Conservation (phyloP, 192 early-diverging fungal species). For the Backusella liffmaniae region DNA sequence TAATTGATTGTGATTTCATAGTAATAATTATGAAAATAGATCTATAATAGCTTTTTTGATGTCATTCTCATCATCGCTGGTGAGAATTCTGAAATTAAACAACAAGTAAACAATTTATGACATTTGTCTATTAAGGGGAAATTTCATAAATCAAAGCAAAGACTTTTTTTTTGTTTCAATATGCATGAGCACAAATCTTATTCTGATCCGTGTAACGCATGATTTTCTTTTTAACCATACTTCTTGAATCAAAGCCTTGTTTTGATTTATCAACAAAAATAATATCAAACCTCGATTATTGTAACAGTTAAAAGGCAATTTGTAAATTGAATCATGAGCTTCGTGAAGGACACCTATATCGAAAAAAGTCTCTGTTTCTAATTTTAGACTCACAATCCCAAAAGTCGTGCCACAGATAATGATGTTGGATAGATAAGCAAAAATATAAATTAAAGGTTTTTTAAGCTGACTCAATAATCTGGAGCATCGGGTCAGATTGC, state of each 20-base stretch:
- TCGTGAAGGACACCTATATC: too few species aligned
- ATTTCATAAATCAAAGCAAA: neutral
- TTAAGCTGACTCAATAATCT: neutral
- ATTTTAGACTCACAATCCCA: neutral
- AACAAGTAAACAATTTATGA: neutral
- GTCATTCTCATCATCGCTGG: neutral
- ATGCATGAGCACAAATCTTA: neutral
- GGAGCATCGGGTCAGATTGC: neutral
- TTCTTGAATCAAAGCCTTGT: neutral
- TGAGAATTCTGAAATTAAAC: neutral
- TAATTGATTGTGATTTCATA: neutral
- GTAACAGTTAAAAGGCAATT: too few species aligned
- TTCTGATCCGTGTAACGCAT: neutral
- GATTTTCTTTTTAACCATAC: neutral
- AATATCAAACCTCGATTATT: neutral
- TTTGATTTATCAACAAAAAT: neutral
- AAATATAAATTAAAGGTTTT: neutral
- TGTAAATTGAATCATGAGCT: too few species aligned
- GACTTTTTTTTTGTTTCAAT: neutral
- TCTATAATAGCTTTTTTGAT: neutral
- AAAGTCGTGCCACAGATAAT: neutral
- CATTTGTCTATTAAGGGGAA: neutral
- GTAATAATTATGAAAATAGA: neutral
- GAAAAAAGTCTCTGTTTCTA: neutral
- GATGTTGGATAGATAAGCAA: neutral